Evolutionary conservation across 1,284 basidiomycete species (phyloP), one percentile per base, ranked within the genome.

Genomic region (Pisolithus thermaeus): DNA sequence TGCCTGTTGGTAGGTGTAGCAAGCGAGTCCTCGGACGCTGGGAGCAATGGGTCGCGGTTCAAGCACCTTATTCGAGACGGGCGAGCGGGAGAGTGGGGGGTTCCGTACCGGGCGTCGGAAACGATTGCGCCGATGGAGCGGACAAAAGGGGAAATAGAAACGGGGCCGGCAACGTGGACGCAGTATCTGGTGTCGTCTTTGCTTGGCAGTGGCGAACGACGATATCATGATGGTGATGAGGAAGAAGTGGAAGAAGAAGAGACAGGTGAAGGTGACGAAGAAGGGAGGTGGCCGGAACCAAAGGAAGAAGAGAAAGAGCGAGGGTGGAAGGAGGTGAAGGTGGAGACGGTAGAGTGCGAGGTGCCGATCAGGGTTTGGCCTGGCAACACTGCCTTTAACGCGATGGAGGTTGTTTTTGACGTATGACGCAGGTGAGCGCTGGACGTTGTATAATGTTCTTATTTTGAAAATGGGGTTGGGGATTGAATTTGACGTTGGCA

Each of bases 321-420:
- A 7, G 83, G 77, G 4, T 90, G 87, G 87, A 62, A 58, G 46
- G 78, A 82, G 52, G 74, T 85, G 18, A 73, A 70, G 61, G 75
- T 85, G 23, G 90, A 95, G 74, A 88, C 84, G 54, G 90, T 97
- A 18, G 92, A 95, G 65, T 95, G 92, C 61, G 87, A 91, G 67
- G 85, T 97, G 46, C 91, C 91, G n/a, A 81, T 97, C 52, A 81
- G 72, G 59, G 87, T 95, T 3, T 90, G 88, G 76, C 85, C 92
- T 14, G 90, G 90, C 25, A 93, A 92, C 68, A 94, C 92, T 7
- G 88, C 87, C 47, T 94, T 91, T 70, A 83, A 81, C 67, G 83
- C 89, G n/a, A 73, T 79, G 59, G 83, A 88, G 56, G 81, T 88
- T 14, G 79, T 87, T 32, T 90, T 90, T 64, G 83, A 87, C 62